Evolutionary conservation across 2,329 filamentous ascomycete genomes (phyloP), one percentile per base, ranked within the genome.

Genomic region (Alternaria viburni): DNA sequence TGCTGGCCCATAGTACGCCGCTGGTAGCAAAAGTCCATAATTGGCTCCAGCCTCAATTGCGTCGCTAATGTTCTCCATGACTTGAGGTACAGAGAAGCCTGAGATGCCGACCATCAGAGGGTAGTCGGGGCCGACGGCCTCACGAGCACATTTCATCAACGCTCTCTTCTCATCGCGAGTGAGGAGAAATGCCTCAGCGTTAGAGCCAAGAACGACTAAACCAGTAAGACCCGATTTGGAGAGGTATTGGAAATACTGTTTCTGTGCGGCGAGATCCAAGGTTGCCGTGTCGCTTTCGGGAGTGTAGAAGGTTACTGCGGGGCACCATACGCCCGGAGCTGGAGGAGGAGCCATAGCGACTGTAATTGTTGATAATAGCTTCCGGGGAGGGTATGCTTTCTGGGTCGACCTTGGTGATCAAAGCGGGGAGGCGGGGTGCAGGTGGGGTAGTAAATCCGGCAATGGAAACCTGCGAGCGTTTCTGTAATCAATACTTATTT

Each of bases 301-400:
- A 61, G 82, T 76, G 73, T 82, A 84, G 71, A 84, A 82, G 15
- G 83, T 84, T 17, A 84, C 77, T 8, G 82, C 81, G 23, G 83
- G 83, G 23, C 70, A 73, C 74, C 74, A 78, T 44, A 78, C 71
- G 51, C 76, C 76, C 32, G 74, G 58, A 25, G 62, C 54, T 25
- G 68, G 68, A 51, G 64, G 64, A 52, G 64, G 64, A 21, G 60
- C 66, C 68, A 70, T 66, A 10, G 23, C 26, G 32, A 32, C 43
- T 11, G 45, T 49, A 45, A 1, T 11, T 17, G 44, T 57, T 50
- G 7, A 17, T 47, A 23, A 44, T 54, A 21, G 21, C 13, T 9
- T 30, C 49, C 19, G 5, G 25, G 19, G n/a, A 32, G 32, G 17
- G 13, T 60, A 30, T 45, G 52, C 36, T 26, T 52, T 51, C 19